Conservation (phyloP, 768 basidiomycete genomes). For the Tylopilus balloui region DNA sequence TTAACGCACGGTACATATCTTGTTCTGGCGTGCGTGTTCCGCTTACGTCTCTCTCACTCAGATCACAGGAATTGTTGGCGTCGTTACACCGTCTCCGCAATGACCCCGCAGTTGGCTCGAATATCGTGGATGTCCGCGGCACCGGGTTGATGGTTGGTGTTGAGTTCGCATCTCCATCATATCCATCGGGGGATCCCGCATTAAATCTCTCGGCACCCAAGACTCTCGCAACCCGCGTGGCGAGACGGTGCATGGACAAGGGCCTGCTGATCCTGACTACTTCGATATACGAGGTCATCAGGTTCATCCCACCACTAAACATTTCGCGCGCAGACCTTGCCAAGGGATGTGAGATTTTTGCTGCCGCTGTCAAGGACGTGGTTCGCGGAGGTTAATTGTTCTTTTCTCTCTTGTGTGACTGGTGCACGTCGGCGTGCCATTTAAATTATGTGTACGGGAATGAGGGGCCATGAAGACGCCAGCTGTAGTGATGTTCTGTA, state of each 20-base stretch:
- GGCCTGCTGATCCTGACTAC: constrained; percentile 88
- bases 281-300: constrained; percentile 78
- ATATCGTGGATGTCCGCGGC: constrained; percentile 85
- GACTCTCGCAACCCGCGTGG: constrained; percentile 64
- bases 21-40: not conserved
- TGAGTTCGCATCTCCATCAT: constrained; percentile 66
- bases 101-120: constrained; percentile 46
- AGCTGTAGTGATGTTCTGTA: too few relatives aligned
- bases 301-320: constrained; percentile 93
- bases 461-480: too few relatives aligned
- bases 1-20: constrained; percentile 54
- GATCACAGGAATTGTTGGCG: constrained; percentile 68
- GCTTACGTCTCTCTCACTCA: constrained; percentile 23
- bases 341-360: constrained; percentile 63
- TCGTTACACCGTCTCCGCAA: constrained; percentile 53
- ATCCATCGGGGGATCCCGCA: constrained; percentile 47
- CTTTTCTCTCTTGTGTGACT: not conserved
- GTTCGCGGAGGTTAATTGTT: constrained; percentile 37
- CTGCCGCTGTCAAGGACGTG: constrained; percentile 66
- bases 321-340: constrained; percentile 70
- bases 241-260: constrained; percentile 78
- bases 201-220: constrained; percentile 36
- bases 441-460: too few relatives aligned
- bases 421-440: not conserved
- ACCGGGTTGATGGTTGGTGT: constrained; percentile 85